Conservation (phyloP, 2,329 filamentous ascomycete genomes). For the Cadophora sp. region DNA sequence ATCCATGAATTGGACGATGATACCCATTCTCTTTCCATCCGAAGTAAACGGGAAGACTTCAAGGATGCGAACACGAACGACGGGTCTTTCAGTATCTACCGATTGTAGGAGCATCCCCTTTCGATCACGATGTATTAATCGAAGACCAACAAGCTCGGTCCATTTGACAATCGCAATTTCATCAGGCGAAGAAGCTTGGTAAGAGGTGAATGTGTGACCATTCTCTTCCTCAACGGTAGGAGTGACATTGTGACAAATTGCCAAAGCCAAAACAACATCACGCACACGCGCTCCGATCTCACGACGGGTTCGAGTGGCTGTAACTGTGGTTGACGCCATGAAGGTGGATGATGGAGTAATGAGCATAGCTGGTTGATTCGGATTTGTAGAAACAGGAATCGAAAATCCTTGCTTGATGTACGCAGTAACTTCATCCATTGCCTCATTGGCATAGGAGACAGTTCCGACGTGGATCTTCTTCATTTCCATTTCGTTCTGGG, state of each 20-base stretch:
- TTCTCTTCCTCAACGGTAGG: slow-evolving; percentile 86
- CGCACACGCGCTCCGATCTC: slow-evolving; percentile 94
- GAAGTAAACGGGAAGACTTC: slow-evolving; percentile 98
- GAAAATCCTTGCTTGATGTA: slow-evolving; percentile 88
- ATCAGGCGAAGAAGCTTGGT: slow-evolving; percentile 96
- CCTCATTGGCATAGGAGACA: slow-evolving; percentile 96
- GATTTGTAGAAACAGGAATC: slow-evolving; percentile 54
- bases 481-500: slow-evolving; percentile 98
- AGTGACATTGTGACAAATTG: slow-evolving; percentile 96
- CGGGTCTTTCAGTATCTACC: slow-evolving; percentile 72
- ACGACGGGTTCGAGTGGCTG: slow-evolving; percentile 81
- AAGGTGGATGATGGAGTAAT: slow-evolving; percentile 79
- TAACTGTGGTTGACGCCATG: slow-evolving; percentile 61
- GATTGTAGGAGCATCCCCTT: slow-evolving; percentile 85
- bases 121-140: slow-evolving; percentile 84
- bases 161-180: slow-evolving; percentile 98
- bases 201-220: slow-evolving; percentile 78
- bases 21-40: slow-evolving; percentile 97
- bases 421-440: slow-evolving; percentile 93
- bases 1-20: slow-evolving; percentile 86
- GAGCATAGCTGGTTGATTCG: slow-evolving; percentile 57
- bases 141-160: slow-evolving; percentile 90
- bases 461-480: slow-evolving; percentile 99
- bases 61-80: slow-evolving; percentile 86
- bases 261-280: slow-evolving; percentile 90